Evolutionary conservation across 306 rosid genomes (phyloP), one percentile per base, ranked within the genome.

Genomic region (Carpinus viminea): DNA sequence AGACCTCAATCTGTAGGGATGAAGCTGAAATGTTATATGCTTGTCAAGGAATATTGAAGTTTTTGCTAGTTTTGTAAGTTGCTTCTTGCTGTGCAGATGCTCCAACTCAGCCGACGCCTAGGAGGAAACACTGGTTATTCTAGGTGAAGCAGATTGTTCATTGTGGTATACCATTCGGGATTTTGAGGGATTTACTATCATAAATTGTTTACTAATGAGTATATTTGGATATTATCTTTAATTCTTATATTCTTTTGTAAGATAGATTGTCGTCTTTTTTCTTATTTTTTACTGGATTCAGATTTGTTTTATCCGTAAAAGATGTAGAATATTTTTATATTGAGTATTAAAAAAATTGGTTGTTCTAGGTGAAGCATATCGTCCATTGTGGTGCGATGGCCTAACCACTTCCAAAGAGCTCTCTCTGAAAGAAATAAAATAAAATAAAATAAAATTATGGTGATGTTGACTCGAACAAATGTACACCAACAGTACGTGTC

Each of bases 111-210:
- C 88, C 62, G 73, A 85, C 83, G 86, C 91, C 95, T 20, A 86
- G 82, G 88, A 90, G 66, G 88, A 93, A 89, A 84, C 95, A 91
- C 84, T 93, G 98, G 97, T 75, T 93, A 84, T 93, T 91, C 85
- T 93, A 90, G 83, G 48, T 72, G 73, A 62, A 50, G 36, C 80
- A 21, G 74, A 68, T 50, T 81, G 38, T 41, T 74, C 85, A 77
- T 53, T 55, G 52, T 68, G 61, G 60, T 70, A 53, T 12, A 36
- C 64, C 60, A 55, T 75, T 62, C 21, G 7, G 78, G 77, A 31
- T 45, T 70, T 72, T 21, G 34, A 18, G 17, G 43, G 79, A 41
- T 41, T 41, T 41, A 41, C 53, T 8, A 50, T 24, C 61, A 73
- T 71, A 52, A 28, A 76, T 62, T 6, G 12, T 48, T 57, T 12